These are phyloP conservation scores for Salinomyces thailandicus DNA, from an alignment of 2,329 filamentous ascomycete genomes.

Conservation along the genomic window DNA sequence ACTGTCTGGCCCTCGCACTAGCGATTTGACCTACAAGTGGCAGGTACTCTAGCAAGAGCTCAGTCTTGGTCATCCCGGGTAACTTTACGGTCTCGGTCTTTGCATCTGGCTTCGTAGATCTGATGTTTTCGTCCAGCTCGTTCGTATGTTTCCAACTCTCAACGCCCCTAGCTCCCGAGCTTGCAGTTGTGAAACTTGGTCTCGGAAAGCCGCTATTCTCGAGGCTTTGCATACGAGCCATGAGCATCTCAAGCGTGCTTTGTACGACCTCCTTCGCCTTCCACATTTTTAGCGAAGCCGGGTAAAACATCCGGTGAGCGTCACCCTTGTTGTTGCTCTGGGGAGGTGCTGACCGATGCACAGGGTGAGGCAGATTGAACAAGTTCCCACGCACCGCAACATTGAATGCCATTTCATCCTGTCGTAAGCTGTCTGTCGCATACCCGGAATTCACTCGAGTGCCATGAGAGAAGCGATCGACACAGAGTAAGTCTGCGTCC, in stretches of 20 bases:
- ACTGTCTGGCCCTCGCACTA: constrained; percentile 15
- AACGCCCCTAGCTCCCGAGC: constrained; percentile 7
- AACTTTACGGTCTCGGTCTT: constrained; percentile 1
- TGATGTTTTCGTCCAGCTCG: not conserved
- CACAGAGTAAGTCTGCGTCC: constrained; percentile 73
- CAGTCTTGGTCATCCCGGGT: constrained; percentile 47
- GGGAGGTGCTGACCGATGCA: constrained; percentile 48
- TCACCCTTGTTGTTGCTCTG: constrained; percentile 35
- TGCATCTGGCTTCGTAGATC: constrained; percentile 3
- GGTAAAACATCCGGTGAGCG: constrained; percentile 85
- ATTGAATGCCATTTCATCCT: constrained; percentile 91
- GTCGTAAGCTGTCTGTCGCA: constrained; percentile 62
- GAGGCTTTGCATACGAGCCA: constrained; percentile 45
- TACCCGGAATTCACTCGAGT: constrained; percentile 39
- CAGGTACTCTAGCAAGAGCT: constrained; percentile 73
- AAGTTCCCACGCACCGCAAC: constrained; percentile 77
- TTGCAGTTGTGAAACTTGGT: not conserved
- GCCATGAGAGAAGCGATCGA: constrained; percentile 57
- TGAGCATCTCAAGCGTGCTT: constrained; percentile 60
- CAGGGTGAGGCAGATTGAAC: constrained; percentile 74
- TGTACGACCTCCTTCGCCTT: constrained; percentile 72
- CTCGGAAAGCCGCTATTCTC: constrained; percentile 15
- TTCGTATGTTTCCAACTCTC: constrained; percentile 16
- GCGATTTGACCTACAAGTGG: constrained; percentile 73
- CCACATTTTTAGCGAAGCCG: constrained; percentile 75